Conservation (phyloP, 805 yeast genomes). For the Schizosaccharomyces pombe region ASM294v3 CU329670.1:4974501-4975000, state of each 20-base stretch:
- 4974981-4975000: conserved; percentile 72
- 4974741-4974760: conserved; percentile 88
- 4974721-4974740: conserved; percentile 97
- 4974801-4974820: conserved; percentile 97
- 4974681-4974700: conserved; percentile 96
- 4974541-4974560: conserved; percentile 91
- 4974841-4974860: conserved; percentile 87
- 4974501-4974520: conserved; percentile 69
- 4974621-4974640: conserved; percentile 75
- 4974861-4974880: conserved; percentile 71
- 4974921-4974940: conserved; percentile 77
- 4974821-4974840: conserved; percentile 96
- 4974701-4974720: conserved; percentile 95
- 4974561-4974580: conserved; percentile 94
- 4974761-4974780: conserved; percentile 83
- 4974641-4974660: conserved; percentile 95
- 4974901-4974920: conserved; percentile 97
- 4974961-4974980: conserved; percentile 64
- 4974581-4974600: conserved; percentile 82
- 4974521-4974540: conserved; percentile 91
- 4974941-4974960: conserved; percentile 74
- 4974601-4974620: conserved; percentile 89
- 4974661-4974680: conserved; percentile 71
- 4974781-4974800: conserved; percentile 61
- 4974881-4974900: conserved; percentile 97